phyloP scores from a whole-genome alignment of 1,139 yeast species.

The Magnusiomyces magnusii region DNA sequence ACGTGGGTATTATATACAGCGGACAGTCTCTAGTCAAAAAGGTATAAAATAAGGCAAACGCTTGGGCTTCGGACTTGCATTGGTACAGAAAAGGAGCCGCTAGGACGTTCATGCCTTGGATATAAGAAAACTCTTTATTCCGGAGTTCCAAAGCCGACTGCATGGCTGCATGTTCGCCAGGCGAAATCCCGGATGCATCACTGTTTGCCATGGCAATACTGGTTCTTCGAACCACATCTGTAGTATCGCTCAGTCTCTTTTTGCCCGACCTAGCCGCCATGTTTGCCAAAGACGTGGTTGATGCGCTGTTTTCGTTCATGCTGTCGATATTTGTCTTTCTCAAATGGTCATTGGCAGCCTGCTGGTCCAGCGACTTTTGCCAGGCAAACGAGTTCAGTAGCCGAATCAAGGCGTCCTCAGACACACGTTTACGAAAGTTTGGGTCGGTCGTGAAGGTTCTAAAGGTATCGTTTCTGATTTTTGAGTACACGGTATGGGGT shows the following conservation, averaged over 20 bases:
- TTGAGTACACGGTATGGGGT: constrained; percentile 47
- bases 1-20: constrained; percentile 64
- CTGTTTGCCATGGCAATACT: neutral
- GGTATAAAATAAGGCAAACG: constrained; percentile 60
- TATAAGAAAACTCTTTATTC: constrained; percentile 40
- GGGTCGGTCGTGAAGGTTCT: constrained; percentile 75
- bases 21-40: constrained; percentile 61
- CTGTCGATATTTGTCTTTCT: neutral
- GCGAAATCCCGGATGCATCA: neutral
- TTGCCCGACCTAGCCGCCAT: neutral
- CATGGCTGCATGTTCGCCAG: constrained; percentile 41
- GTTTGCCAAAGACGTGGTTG: constrained; percentile 2
- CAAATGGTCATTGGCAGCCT: neutral
- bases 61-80: constrained; percentile 78
- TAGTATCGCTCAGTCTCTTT: neutral
- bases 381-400: constrained; percentile 70
- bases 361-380: constrained; percentile 22
- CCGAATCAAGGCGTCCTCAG: constrained; percentile 61
- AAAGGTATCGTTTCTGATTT: constrained; percentile 81
- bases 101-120: constrained; percentile 86
- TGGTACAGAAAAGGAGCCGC: constrained; percentile 79
- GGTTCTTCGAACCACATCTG: neutral
- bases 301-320: neutral
- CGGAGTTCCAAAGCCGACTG: constrained; percentile 18
- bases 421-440: constrained; percentile 55